A percentile compares a stretch with the other conserved stretches of the same genome.
Conservation (phyloP, 1,139 yeast genomes). For the Scheffersomyces parashehatae region DNA sequence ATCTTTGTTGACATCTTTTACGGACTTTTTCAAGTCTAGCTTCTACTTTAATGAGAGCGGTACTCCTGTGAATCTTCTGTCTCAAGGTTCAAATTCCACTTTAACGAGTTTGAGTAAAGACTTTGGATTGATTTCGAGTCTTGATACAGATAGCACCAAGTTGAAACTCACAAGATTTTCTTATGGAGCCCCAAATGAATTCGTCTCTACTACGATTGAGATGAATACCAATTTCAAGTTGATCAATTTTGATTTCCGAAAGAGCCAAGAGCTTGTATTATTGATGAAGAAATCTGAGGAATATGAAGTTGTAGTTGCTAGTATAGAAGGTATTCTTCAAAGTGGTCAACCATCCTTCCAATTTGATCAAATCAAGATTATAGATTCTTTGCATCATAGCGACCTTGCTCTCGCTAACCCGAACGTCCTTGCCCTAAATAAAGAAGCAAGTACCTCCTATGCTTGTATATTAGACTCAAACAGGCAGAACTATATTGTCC, state of each 20-base stretch:
- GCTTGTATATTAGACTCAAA: conserved; percentile 45
- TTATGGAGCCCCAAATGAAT: neutral
- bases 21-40: conserved; percentile 13
- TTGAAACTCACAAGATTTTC: neutral
- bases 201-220: neutral
- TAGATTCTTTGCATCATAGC: conserved; percentile 5
- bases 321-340: conserved; percentile 2
- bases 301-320: conserved; percentile 9
- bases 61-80: conserved; percentile 4
- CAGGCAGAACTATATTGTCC: conserved; percentile 38
- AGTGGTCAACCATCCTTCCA: neutral
- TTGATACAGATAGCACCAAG: neutral
- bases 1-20: conserved; percentile 13
- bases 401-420: conserved; percentile 17
- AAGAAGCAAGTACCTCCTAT: conserved; percentile 17
- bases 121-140: neutral
- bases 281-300: conserved; percentile 6
- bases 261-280: conserved; percentile 11
- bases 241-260: conserved; percentile 15
- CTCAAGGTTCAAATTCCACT: neutral
- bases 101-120: conserved; percentile 3
- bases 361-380: conserved; percentile 7
- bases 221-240: conserved; percentile 2
- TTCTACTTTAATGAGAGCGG: conserved; percentile 1
- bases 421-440: conserved; percentile 27